These are phyloP conservation scores for Canna indica DNA, from an alignment of 176 grass and related monocot genomes.

Conservation along the genomic window DNA sequence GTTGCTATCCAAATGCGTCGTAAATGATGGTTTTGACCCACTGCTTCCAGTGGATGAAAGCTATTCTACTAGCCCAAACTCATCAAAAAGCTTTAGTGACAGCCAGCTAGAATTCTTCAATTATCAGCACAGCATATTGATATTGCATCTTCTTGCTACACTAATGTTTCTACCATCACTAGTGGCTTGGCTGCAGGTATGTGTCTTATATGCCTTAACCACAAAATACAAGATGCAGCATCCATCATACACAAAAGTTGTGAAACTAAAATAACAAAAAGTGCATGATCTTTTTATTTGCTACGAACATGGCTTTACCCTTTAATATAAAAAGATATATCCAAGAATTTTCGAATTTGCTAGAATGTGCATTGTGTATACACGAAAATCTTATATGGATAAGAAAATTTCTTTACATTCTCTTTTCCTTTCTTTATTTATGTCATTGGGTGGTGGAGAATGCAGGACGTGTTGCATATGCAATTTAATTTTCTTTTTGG, in stretches of 20 bases:
- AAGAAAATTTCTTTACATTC: too few species aligned
- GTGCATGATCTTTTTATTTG: not conserved
- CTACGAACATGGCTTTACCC: too few species aligned
- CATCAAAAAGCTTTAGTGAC: slow-evolving; percentile 77
- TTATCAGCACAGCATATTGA: slow-evolving; percentile 57
- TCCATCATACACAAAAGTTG: not conserved
- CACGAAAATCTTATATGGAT: too few species aligned
- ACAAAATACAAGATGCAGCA: not conserved
- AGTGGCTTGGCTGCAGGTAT: slow-evolving; percentile 90
- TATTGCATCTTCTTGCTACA: slow-evolving; percentile 71
- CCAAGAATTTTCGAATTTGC: not conserved
- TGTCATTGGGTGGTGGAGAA: too few species aligned
- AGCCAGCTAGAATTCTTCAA: slow-evolving; percentile 81
- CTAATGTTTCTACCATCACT: slow-evolving; percentile 89
- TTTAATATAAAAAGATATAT: too few species aligned
- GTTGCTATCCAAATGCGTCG: slow-evolving; percentile 35
- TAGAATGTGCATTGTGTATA: not conserved
- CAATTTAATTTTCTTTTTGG: too few species aligned
- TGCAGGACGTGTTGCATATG: too few species aligned
- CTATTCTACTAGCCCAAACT: slow-evolving; percentile 38
- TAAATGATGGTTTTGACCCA: slow-evolving; percentile 33
- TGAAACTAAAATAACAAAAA: not conserved
- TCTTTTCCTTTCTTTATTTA: too few species aligned
- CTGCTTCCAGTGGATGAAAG: slow-evolving; percentile 56
- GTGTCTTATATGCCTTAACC: slow-evolving; percentile 3